A percentile compares a stretch with the other conserved stretches of the same genome.
These are phyloP conservation scores for Trichophyton rubrum DNA, from an alignment of 2,329 filamentous ascomycete genomes.

Conservation along the genomic window DNA sequence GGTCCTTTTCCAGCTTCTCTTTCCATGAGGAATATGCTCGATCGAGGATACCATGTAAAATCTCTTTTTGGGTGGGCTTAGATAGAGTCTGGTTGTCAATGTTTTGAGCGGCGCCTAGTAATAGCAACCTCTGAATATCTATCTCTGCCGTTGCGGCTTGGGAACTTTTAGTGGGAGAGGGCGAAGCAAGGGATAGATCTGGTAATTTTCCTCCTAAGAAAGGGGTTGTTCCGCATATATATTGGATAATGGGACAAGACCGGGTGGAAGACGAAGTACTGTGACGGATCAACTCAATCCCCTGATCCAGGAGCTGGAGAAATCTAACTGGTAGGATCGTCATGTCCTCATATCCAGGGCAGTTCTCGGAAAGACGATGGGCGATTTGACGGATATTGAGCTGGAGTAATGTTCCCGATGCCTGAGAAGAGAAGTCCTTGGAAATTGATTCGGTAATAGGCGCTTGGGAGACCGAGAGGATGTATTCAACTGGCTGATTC, in stretches of 20 bases:
- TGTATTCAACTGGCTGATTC: constrained; percentile 26
- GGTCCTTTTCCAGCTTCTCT: constrained; percentile 60
- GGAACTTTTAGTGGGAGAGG: neutral
- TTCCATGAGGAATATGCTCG: constrained; percentile 71
- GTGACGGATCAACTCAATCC: constrained; percentile 49
- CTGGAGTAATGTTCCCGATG: constrained; percentile 30
- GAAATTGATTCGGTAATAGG: constrained; percentile 10
- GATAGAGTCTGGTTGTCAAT: constrained; percentile 23
- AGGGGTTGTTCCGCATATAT: constrained; percentile 27
- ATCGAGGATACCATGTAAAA: constrained; percentile 55
- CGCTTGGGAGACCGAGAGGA: constrained; percentile 15
- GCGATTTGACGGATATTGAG: constrained; percentile 57
- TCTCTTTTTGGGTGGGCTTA: constrained; percentile 37
- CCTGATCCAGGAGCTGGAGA: constrained; percentile 64
- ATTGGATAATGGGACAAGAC: constrained; percentile 17
- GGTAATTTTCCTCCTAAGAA: constrained; percentile 24
- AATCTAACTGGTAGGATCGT: constrained; percentile 66
- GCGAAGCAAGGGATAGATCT: neutral
- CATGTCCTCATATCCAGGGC: constrained; percentile 74
- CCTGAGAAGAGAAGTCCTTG: neutral
- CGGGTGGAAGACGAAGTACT: constrained; percentile 13
- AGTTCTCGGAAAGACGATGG: constrained; percentile 54
- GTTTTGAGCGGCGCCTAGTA: constrained; percentile 24
- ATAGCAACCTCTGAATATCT: constrained; percentile 27
- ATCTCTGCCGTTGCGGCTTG: constrained; percentile 18